Conservation (phyloP, 1,284 basidiomycete genomes). For the Leccinum griseonigrum region DNA sequence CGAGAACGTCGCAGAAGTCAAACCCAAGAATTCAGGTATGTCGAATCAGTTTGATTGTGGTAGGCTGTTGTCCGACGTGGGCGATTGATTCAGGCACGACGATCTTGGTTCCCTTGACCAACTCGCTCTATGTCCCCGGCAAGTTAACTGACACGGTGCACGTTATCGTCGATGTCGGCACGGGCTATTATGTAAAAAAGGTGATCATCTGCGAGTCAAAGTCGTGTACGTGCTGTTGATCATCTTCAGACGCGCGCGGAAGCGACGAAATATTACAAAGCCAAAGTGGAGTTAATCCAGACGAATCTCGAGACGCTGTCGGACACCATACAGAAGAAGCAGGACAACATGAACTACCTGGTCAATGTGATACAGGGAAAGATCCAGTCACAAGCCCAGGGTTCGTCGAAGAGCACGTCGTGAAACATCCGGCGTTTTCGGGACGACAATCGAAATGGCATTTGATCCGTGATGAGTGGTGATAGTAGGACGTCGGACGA, state of each 20-base stretch:
- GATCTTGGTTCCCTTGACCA: constrained; percentile 89
- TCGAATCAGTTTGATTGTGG: constrained; percentile 7
- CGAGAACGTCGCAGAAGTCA: constrained; percentile 79
- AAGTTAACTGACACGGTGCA: constrained; percentile 81
- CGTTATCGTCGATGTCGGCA: constrained; percentile 94
- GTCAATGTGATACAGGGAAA: constrained; percentile 77
- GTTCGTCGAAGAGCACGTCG: constrained; percentile 26
- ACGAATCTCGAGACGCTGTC: constrained; percentile 82
- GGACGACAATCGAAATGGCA: not conserved
- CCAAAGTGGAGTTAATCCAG: constrained; percentile 77
- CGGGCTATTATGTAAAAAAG: constrained; percentile 96
- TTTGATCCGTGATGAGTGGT: not conserved
- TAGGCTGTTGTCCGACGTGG: not conserved
- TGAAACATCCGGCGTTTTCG: constrained; percentile 6
- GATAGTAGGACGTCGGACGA: not conserved
- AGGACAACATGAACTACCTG: constrained; percentile 81
- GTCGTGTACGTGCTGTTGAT: not conserved
- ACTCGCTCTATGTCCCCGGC: constrained; percentile 94
- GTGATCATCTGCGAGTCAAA: constrained; percentile 41
- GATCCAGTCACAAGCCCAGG: constrained; percentile 50
- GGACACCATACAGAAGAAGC: constrained; percentile 84
- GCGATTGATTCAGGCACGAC: constrained; percentile 62
- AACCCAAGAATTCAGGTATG: constrained; percentile 70
- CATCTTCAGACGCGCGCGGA: constrained; percentile 70
- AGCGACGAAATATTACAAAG: constrained; percentile 72